phyloP scores from a whole-genome alignment of 2,329 filamentous ascomycete species.

The Nemania diffusa region DNA sequence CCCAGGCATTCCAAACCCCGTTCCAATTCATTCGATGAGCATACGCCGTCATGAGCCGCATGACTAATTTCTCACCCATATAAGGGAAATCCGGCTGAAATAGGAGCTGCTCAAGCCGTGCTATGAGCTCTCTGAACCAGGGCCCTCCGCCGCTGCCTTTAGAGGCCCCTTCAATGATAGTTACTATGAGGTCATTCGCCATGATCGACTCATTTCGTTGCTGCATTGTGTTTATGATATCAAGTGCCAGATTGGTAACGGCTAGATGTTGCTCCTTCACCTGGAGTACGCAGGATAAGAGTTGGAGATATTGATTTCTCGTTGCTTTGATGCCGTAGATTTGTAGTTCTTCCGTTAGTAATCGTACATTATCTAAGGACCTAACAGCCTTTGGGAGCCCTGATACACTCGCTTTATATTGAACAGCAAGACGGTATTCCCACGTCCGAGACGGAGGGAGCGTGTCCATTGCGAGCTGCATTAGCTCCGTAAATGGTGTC shows the following conservation, averaged over 20 bases:
- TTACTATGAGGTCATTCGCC: conserved; percentile 60
- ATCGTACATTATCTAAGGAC: conserved; percentile 41
- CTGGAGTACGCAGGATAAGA: conserved; percentile 55
- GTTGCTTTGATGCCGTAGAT: conserved; percentile 52
- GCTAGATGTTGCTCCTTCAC: conserved; percentile 36
- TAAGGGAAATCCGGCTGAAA: conserved; percentile 52
- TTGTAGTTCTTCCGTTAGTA: conserved; percentile 53
- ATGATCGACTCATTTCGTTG: conserved; percentile 58
- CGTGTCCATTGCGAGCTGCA: conserved; percentile 42
- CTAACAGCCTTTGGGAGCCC: conserved; percentile 30
- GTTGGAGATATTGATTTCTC: conserved; percentile 50
- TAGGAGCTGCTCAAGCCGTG: conserved; percentile 59
- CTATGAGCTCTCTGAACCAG: conserved; percentile 49
- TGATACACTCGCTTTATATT: conserved; percentile 42
- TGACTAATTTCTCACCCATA: conserved; percentile 52
- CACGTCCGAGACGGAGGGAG: conserved; percentile 50
- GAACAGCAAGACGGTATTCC: conserved; percentile 49
- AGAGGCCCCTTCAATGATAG: conserved; percentile 57
- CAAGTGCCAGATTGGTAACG: conserved; percentile 55
- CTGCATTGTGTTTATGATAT: conserved; percentile 57
- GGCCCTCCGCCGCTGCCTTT: conserved; percentile 46
- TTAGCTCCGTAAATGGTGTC: conserved; percentile 42
- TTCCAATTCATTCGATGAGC: conserved; percentile 61
- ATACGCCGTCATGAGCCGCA: conserved; percentile 59
- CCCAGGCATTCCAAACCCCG: conserved; percentile 70